Conservation (phyloP, 192 early-diverging fungal species). For the Coemansia sp. region DNA sequence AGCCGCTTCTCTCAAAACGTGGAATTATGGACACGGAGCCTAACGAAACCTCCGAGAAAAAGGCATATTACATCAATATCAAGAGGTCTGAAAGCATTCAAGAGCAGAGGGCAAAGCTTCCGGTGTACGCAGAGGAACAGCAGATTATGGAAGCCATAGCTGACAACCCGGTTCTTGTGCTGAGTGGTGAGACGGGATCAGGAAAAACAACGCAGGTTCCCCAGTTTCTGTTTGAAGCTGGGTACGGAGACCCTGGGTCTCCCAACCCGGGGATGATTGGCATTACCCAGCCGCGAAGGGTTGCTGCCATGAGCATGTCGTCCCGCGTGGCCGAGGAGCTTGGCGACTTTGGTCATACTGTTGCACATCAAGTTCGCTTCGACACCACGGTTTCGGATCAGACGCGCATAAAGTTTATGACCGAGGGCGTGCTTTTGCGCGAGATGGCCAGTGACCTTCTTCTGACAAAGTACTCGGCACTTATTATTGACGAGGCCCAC, state of each 20-base stretch:
- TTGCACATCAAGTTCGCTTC: slow-evolving; percentile 80
- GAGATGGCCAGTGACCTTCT: slow-evolving; percentile 88
- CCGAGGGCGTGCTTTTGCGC: slow-evolving; percentile 96
- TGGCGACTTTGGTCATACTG: slow-evolving; percentile 64
- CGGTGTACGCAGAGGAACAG: slow-evolving; percentile 94
- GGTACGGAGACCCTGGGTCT: slow-evolving; percentile 84
- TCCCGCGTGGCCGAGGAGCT: slow-evolving; percentile 92
- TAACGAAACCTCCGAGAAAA: neutral
- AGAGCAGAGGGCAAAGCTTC: slow-evolving; percentile 74
- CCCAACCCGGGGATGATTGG: slow-evolving; percentile 89
- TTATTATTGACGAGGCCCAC: slow-evolving; percentile 99
- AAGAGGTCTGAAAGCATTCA: slow-evolving; percentile 74
- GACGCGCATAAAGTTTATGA: slow-evolving; percentile 98
- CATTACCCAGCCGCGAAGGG: slow-evolving; percentile 96
- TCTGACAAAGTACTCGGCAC: slow-evolving; percentile 88
- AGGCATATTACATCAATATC: slow-evolving; percentile 73
- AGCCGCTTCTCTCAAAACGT: slow-evolving; percentile 28
- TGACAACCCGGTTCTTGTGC: slow-evolving; percentile 81
- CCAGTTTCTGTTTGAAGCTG: slow-evolving; percentile 97
- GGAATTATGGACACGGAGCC: slow-evolving; percentile 3
- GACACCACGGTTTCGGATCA: slow-evolving; percentile 73
- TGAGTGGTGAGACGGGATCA: slow-evolving; percentile 98
- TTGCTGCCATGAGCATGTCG: slow-evolving; percentile 96
- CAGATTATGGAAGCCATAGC: slow-evolving; percentile 95
- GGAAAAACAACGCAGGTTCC: slow-evolving; percentile 98